Evolutionary conservation across 2,329 filamentous ascomycete species (phyloP), one percentile per base, ranked within the genome.

Genomic region (Cordyceps javanica): DNA sequence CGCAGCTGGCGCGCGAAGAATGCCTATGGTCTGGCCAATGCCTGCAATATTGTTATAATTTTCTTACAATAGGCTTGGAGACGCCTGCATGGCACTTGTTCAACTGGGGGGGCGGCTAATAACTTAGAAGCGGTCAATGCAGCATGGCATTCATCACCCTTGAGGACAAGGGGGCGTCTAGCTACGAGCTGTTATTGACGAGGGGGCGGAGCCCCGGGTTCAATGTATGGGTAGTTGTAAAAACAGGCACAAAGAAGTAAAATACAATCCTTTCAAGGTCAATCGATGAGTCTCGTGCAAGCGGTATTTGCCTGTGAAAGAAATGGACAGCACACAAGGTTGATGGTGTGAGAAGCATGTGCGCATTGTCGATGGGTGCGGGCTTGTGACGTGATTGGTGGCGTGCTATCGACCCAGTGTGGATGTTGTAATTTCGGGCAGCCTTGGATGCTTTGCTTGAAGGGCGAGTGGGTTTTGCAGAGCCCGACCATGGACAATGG

Each of bases 151-250:
- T 26, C 45, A 50, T 50, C 5, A 45, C 42, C 44, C 57, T 44
- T 55, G 42, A 34, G 44, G 42, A 55, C 34, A 48, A 50, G 57
- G 56, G n/a, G 49, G 42, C 36, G 52, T 8, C 30, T 23, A 28
- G 30, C 57, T 10, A 54, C 30, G 36, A 48, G 30, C 45, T 55
- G 57, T 9, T 52, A 44, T 59, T 48, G 51, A 52, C 23, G 41
- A 38, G 26, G 19, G 38, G 32, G 39, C 25, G 30, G 53, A 38
- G 21, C 46, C 53, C 38, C 19, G n/a, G 51, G 51, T 49, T 51
- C 53, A 46, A 55, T 59, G 58, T 59, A 59, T 59, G 58, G 58
- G 58, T 57, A 54, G 53, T 57, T 59, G 58, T 59, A 59, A 56
- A 58, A 59, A 50, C 32, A 55, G 41, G 38, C 53, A 48, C 39